Percentiles rank a stretch among this genome's conserved stretches.
Conservation (phyloP, 1,284 basidiomycete species). For the Rhodotorula mucilaginosa region DNA sequence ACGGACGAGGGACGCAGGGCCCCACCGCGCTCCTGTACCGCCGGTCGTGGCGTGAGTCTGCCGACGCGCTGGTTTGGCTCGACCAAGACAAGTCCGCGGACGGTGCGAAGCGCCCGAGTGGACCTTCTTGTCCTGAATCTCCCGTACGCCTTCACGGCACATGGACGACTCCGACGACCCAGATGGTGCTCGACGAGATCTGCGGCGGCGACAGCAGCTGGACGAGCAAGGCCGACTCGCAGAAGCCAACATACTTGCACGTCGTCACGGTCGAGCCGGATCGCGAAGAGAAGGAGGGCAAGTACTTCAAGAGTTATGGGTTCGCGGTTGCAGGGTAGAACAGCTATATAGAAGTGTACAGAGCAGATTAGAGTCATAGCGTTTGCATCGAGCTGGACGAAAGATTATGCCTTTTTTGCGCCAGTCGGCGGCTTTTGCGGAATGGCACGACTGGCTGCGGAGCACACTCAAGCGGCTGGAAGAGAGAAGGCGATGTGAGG, state of each 20-base stretch:
- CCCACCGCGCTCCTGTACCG: slow-evolving; percentile 8
- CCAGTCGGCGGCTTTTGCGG: too few relatives aligned
- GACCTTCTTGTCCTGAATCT: neutral
- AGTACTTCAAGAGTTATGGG: slow-evolving; percentile 8
- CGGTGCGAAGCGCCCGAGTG: neutral
- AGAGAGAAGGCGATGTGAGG: too few relatives aligned
- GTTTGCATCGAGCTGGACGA: too few relatives aligned
- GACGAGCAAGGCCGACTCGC: neutral
- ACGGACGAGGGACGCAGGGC: neutral
- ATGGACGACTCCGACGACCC: neutral
- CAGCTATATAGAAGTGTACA: too few relatives aligned
- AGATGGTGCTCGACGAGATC: slow-evolving; percentile 9
- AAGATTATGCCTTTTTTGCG: too few relatives aligned
- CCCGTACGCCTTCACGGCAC: neutral
- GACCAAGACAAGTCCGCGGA: neutral
- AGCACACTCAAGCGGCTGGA: too few relatives aligned
- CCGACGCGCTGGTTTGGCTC: slow-evolving; percentile 8
- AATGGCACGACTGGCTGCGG: too few relatives aligned
- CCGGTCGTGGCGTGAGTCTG: neutral
- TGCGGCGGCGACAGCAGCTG: neutral
- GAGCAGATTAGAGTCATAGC: too few relatives aligned
- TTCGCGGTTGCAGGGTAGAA: neutral
- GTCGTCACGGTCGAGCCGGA: neutral
- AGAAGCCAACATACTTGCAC: slow-evolving; percentile 1
- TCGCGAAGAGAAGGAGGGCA: neutral